Evolutionary conservation across 2,329 filamentous ascomycete species (phyloP), one percentile per base, ranked within the genome.

Genomic region (Lasiodiplodia citricola): DNA sequence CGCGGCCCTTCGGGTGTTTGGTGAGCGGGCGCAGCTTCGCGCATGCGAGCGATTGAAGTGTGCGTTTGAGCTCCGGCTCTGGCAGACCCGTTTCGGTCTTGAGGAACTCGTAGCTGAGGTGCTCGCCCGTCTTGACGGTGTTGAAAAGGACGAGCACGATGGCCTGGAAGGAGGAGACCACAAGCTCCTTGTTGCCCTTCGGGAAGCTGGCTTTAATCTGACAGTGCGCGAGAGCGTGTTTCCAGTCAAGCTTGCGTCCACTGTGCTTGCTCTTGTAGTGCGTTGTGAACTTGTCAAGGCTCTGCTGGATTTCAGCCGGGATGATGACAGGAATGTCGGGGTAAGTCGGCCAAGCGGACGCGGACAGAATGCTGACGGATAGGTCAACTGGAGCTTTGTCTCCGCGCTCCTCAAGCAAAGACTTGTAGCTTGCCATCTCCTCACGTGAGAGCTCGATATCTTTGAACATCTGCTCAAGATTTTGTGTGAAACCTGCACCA

Each of bases 381-480:
- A 98, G 85, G 77, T 96, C 92, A 52, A 97, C 79, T 1, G 82
- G 78, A 6, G 85, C 79, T 69, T 85, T 88, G 67, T 86, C 86
- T 64, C 86, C 85, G 18, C 87, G 85, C 81, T 87, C 86, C 70
- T 88, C 85, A 57, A 87, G 82, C 80, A 94, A 79, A 80, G 86
- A 83, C 79, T 91, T 96, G 82, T 97, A 99, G 0, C 91, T 88
- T n/a, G 87, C 82, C 91, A 98, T 97, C 77, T 98, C 95, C 74
- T 98, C 96, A 70, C 92, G 91, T 14, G 92, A 92, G 23, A 97
- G 86, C 77, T 97, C 94, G 79, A 98, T 93, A 76, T 99, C 96
- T 79, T 97, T 97, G 84, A 99, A 99, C 96, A 99, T 99, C 71
- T 95, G 93, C 80, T 99, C 96, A 0, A 99, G 85, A 75, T 99